Percentiles rank a stretch among this genome's conserved stretches.
Evolutionary conservation across 495 filamentous ascomycete genomes (phyloP).

Genomic region (Halenospora varia): DNA sequence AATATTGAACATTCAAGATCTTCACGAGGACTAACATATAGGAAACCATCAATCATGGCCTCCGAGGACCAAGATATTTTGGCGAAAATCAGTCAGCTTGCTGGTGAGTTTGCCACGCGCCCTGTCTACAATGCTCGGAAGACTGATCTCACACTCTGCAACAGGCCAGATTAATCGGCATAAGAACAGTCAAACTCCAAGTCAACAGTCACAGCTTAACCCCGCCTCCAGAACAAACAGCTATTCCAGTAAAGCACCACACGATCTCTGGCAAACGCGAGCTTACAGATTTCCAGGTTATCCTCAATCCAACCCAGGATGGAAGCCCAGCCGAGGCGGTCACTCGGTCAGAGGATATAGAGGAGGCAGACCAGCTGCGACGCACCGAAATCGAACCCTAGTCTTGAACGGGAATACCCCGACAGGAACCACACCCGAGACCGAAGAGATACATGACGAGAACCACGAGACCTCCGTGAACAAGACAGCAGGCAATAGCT

Average conservation of each 20-base stretch:
- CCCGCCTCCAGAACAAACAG: conserved; percentile 1
- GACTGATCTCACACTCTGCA: conserved; percentile 12
- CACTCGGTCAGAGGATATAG: conserved; percentile 39
- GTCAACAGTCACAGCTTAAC: conserved; percentile 4
- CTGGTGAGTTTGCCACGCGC: conserved; percentile 48
- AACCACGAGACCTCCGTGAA: conserved; percentile 28
- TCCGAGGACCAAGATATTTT: conserved; percentile 61
- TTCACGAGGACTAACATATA: conserved; percentile 13
- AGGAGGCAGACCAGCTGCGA: conserved; percentile 36
- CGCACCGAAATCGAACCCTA: conserved; percentile 68
- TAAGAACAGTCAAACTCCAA: conserved; percentile 41
- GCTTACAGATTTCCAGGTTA: conserved; percentile 20
- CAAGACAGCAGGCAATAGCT: conserved; percentile 27
- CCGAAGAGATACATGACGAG: conserved; percentile 24
- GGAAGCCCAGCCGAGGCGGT: conserved; percentile 18
- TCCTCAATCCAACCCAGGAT: conserved; percentile 25
- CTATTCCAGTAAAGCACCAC: conserved; percentile 14
- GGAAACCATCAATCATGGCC: conserved; percentile 15
- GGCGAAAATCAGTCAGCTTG: conserved; percentile 69
- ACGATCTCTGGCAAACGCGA: neutral
- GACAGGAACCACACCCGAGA: conserved; percentile 19
- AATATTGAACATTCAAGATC: neutral
- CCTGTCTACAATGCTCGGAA: conserved; percentile 3
- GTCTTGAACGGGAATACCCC: conserved; percentile 56
- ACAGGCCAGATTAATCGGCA: conserved; percentile 83